A percentile compares a stretch with the other conserved stretches of the same genome.
Conservation (phyloP, 2,329 filamentous ascomycete species). For the Plectosphaerella sp. region DNA sequence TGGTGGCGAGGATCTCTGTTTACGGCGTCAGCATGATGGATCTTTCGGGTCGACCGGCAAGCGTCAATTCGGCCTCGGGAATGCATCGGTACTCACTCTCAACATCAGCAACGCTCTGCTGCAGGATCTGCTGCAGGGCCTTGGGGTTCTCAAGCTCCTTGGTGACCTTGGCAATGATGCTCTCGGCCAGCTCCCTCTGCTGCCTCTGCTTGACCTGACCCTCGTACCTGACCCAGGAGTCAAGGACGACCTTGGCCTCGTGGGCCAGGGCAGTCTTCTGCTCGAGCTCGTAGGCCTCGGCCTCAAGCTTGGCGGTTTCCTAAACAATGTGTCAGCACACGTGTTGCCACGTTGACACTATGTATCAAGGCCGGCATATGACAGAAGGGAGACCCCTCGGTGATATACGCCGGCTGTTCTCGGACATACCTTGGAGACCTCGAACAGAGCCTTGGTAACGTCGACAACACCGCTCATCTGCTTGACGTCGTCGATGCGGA, state of each 20-base stretch:
- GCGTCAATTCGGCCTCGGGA: background rate
- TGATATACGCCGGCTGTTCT: background rate
- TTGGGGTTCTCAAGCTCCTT: constrained; percentile 99
- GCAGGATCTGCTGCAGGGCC: constrained; percentile 92
- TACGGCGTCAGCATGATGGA: background rate
- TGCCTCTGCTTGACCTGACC: constrained; percentile 97
- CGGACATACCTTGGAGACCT: constrained; percentile 84
- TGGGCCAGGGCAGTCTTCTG: constrained; percentile 87
- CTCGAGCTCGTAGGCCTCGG: constrained; percentile 94
- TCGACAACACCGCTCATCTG: constrained; percentile 93
- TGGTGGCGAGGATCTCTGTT: constrained; percentile 58
- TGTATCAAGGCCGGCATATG: background rate
- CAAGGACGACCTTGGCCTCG: constrained; percentile 92
- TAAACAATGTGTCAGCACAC: constrained; percentile 26
- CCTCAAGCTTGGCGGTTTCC: constrained; percentile 97
- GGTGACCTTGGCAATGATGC: constrained; percentile 93
- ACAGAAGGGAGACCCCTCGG: too few relatives aligned
- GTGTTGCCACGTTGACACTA: too few relatives aligned
- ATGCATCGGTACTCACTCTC: constrained; percentile 64
- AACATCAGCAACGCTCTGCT: constrained; percentile 92
- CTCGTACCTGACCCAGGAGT: constrained; percentile 99
- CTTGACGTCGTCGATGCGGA: constrained; percentile 88
- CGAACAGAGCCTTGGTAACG: constrained; percentile 94
- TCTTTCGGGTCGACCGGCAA: background rate
- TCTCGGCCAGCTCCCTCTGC: constrained; percentile 91